Percentiles rank a stretch among this genome's conserved stretches.
These are phyloP conservation scores for Fomitopsis schrenkii DNA, from an alignment of 1,284 basidiomycete genomes.

Conservation along the genomic window DNA sequence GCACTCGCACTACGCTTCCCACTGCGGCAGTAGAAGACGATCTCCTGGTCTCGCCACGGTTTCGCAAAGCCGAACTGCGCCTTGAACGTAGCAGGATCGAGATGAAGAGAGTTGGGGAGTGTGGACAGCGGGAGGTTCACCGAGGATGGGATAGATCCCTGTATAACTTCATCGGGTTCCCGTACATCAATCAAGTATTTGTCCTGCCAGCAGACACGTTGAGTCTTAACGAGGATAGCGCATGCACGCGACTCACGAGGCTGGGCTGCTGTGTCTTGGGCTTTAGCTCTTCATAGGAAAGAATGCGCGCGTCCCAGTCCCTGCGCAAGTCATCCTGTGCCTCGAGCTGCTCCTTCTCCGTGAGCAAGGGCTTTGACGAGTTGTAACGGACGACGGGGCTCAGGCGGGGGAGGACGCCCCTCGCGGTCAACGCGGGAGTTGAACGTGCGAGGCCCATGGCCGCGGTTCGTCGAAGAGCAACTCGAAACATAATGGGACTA, in stretches of 20 bases:
- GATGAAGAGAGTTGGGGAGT: slow-evolving; percentile 67
- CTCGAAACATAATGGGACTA: slow-evolving; percentile 17
- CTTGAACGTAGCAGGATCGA: slow-evolving; percentile 59
- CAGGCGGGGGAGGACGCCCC: slow-evolving; percentile 7
- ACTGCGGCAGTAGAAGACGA: slow-evolving; percentile 94
- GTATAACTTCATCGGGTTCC: slow-evolving; percentile 89
- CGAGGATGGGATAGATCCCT: slow-evolving; percentile 93
- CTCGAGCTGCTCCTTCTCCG: slow-evolving; percentile 35
- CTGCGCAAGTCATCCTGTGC: slow-evolving; percentile 45
- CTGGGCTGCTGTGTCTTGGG: slow-evolving; percentile 77
- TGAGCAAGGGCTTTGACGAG: slow-evolving; percentile 27
- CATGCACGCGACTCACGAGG: slow-evolving; percentile 51
- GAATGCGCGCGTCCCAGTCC: slow-evolving; percentile 67
- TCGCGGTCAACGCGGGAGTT: background rate
- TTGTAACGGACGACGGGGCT: slow-evolving; percentile 30
- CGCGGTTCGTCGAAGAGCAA: slow-evolving; percentile 11
- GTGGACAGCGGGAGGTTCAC: slow-evolving; percentile 90
- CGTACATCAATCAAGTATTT: slow-evolving; percentile 90
- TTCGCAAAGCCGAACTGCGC: slow-evolving; percentile 82
- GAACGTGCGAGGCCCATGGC: background rate
- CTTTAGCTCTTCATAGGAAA: slow-evolving; percentile 85
- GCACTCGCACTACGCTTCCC: slow-evolving; percentile 86
- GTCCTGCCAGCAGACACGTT: slow-evolving; percentile 42
- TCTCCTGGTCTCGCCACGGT: slow-evolving; percentile 71
- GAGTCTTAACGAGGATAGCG: background rate